Conservation (phyloP, 2,329 filamentous ascomycete species). For the Trichoderma polysporum region DNA sequence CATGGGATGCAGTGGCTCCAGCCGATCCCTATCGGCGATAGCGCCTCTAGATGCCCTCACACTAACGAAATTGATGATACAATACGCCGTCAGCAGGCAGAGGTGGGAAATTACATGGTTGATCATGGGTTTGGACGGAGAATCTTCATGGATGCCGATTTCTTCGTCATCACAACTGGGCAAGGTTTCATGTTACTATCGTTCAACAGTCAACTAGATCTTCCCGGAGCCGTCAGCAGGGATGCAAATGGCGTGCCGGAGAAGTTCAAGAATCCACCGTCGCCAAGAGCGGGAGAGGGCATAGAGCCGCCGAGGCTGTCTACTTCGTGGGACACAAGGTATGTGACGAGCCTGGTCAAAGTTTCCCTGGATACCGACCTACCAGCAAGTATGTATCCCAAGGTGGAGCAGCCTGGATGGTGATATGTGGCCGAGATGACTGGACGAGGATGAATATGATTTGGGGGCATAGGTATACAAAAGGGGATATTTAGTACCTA, state of each 20-base stretch:
- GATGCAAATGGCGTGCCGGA: neutral
- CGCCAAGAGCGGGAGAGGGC: constrained; percentile 5
- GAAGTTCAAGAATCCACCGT: constrained; percentile 7
- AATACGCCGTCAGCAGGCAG: neutral
- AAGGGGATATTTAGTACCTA: too few species aligned
- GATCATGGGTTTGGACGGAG: constrained; percentile 15
- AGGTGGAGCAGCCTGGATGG: neutral
- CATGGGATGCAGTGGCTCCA: constrained; percentile 20
- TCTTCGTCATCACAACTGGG: constrained; percentile 19
- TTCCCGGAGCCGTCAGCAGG: constrained; percentile 2
- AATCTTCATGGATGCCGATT: constrained; percentile 20
- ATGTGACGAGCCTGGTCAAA: constrained; percentile 14
- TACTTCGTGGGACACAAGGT: constrained; percentile 15
- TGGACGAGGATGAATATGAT: neutral
- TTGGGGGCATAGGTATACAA: too few species aligned
- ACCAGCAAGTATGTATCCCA: neutral
- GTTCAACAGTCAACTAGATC: constrained; percentile 5
- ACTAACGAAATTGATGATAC: neutral
- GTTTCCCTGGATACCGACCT: neutral
- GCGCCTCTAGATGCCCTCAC: neutral
- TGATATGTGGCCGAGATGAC: neutral
- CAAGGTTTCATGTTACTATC: constrained; percentile 18
- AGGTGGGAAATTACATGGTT: constrained; percentile 10
- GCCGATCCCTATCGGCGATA: neutral
- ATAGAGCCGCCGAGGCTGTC: constrained; percentile 20